Conservation (phyloP, 768 basidiomycete species). For the Phylloporus sp. region DNA sequence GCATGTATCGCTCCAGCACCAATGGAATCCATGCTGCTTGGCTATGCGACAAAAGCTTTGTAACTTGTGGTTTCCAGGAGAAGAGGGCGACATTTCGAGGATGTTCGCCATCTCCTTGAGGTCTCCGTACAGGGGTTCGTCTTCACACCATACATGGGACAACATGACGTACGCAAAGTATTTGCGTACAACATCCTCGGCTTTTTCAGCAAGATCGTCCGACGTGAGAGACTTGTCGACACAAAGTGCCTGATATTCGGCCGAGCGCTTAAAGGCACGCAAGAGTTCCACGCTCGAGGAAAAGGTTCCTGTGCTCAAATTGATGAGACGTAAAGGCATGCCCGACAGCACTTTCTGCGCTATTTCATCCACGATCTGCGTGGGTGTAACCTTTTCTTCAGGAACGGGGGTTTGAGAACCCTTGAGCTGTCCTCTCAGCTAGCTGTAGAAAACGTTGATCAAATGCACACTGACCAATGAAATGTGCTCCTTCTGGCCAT, state of each 20-base stretch:
- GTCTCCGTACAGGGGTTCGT: slow-evolving; percentile 23
- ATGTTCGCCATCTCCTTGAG: slow-evolving; percentile 10
- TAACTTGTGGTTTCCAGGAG: slow-evolving; percentile 17
- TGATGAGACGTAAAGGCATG: slow-evolving; percentile 24
- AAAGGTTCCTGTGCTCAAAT: slow-evolving; percentile 19
- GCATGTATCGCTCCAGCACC: slow-evolving; percentile 31
- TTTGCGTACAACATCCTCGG: slow-evolving; percentile 10
- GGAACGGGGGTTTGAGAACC: background rate
- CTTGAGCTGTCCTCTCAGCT: background rate
- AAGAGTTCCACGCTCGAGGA: slow-evolving; percentile 16
- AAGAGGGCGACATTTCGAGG: slow-evolving; percentile 16
- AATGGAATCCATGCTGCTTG: slow-evolving; percentile 13
- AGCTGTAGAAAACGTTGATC: background rate
- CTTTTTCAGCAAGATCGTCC: slow-evolving; percentile 11
- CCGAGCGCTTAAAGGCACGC: slow-evolving; percentile 13
- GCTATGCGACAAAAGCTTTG: slow-evolving; percentile 22
- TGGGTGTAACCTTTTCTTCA: slow-evolving; percentile 6
- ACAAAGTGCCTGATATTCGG: slow-evolving; percentile 11
- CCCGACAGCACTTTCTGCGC: slow-evolving; percentile 13
- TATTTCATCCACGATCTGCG: slow-evolving; percentile 15
- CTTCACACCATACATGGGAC: slow-evolving; percentile 28
- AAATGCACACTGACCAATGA: slow-evolving; percentile 1
- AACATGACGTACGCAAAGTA: slow-evolving; percentile 28
- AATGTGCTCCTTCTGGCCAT: background rate
- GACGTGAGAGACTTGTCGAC: slow-evolving; percentile 4